Percentiles rank a stretch among this genome's conserved stretches.
phyloP scores from a whole-genome alignment of 805 yeast species.

The Candida namnaoensis region DNA sequence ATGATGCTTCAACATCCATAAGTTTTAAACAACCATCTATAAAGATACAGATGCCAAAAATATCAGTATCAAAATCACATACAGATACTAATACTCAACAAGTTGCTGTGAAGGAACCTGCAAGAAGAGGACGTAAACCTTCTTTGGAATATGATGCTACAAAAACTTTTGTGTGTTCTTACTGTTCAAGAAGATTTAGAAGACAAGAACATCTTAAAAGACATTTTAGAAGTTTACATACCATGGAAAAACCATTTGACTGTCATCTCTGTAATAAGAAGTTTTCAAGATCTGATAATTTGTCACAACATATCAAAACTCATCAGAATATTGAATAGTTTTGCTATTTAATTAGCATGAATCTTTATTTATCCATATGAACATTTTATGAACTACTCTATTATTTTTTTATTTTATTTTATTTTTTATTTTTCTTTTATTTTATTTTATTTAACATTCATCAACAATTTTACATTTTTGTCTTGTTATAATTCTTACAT shows the following conservation, averaged over 20 bases:
- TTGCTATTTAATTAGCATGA: no score
- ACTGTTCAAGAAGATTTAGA: slow-evolving; percentile 58
- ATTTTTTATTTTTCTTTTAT: no score
- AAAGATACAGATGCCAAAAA: no score
- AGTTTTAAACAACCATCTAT: no score
- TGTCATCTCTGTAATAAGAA: slow-evolving; percentile 55
- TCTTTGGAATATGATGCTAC: slow-evolving; percentile 44
- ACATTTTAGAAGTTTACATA: slow-evolving; percentile 66
- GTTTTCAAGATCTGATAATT: slow-evolving; percentile 59
- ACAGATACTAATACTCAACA: no score
- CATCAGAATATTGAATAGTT: slow-evolving; percentile 20
- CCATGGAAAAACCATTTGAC: slow-evolving; percentile 61
- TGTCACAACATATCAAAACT: slow-evolving; percentile 58
- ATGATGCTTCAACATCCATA: not conserved
- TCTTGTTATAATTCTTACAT: no score
- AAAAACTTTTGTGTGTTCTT: slow-evolving; percentile 55
- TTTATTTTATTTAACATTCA: no score
- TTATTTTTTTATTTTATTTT: no score
- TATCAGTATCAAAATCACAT: no score
- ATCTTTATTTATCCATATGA: no score
- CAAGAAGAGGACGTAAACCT: slow-evolving; percentile 59
- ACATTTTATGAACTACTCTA: no score
- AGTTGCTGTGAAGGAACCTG: slow-evolving; percentile 13
- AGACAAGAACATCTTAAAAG: slow-evolving; percentile 74
- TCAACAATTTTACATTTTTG: no score